These are phyloP conservation scores for Polygonum aviculare DNA, from an alignment of 148 eudicot species.

Conservation along the genomic window DNA sequence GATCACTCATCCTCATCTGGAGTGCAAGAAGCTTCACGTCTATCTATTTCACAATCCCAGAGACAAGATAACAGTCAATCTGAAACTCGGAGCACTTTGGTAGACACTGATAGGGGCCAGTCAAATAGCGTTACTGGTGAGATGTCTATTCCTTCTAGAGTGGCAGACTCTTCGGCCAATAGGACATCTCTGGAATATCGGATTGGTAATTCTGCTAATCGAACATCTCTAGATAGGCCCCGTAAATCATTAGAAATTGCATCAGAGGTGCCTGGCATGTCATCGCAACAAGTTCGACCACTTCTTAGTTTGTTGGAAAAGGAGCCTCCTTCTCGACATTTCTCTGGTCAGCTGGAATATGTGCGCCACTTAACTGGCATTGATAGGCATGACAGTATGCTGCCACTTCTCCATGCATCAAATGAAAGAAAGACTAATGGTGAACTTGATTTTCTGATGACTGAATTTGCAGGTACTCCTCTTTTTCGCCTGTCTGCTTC, in stretches of 20 bases:
- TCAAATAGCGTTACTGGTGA: slow-evolving; percentile 40
- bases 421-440: slow-evolving; percentile 77
- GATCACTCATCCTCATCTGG: slow-evolving; percentile 42
- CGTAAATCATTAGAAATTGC: slow-evolving; percentile 42
- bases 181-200: slow-evolving; percentile 44
- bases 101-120: slow-evolving; percentile 51
- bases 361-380: slow-evolving; percentile 64
- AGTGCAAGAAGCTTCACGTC: slow-evolving; percentile 39
- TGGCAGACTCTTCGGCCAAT: slow-evolving; percentile 44
- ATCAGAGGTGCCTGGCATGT: slow-evolving; percentile 43
- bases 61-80: slow-evolving; percentile 20
- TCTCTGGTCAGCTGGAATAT: slow-evolving; percentile 88
- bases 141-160: slow-evolving; percentile 41
- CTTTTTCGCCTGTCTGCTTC: background rate
- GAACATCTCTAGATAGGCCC: slow-evolving; percentile 51
- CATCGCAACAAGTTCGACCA: slow-evolving; percentile 69
- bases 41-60: slow-evolving; percentile 28
- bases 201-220: slow-evolving; percentile 35
- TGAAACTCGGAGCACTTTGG: slow-evolving; percentile 29
- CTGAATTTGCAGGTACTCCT: slow-evolving; percentile 75
- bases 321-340: slow-evolving; percentile 87
- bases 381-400: slow-evolving; percentile 74
- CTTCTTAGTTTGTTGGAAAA: slow-evolving; percentile 87
- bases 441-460: slow-evolving; percentile 77
- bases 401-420: slow-evolving; percentile 77